These are phyloP conservation scores for Ganoderma multipileum DNA, from an alignment of 1,284 basidiomycete species.

Conservation along the genomic window DNA sequence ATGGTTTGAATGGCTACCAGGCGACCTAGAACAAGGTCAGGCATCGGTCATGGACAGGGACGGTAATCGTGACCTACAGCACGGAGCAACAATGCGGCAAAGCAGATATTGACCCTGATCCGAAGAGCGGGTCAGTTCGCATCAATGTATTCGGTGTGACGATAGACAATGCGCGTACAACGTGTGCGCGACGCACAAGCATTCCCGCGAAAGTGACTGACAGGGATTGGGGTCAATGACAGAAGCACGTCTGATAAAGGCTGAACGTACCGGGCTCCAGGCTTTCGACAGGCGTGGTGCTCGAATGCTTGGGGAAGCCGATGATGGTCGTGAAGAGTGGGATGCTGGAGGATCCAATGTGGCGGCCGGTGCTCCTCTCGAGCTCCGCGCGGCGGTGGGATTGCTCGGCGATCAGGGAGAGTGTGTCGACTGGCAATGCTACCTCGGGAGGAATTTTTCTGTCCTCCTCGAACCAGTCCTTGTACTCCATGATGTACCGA, in stretches of 20 bases:
- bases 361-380: background rate
- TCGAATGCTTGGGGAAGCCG: conserved; percentile 28
- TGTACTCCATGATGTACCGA: conserved; percentile 17
- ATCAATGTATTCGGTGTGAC: background rate
- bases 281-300: conserved; percentile 14
- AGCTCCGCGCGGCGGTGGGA: conserved; percentile 16
- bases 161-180: conserved; percentile 8
- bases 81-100: conserved; percentile 30
- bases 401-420: conserved; percentile 16
- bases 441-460: conserved; percentile 18
- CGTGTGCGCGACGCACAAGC: conserved; percentile 18
- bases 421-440: conserved; percentile 14
- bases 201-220: conserved; percentile 24
- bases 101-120: conserved; percentile 30
- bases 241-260: background rate
- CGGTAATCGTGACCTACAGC: conserved; percentile 14
- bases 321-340: conserved; percentile 23
- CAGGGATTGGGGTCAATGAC: background rate
- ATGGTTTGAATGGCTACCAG: conserved; percentile 28
- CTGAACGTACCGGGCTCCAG: conserved; percentile 17
- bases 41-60: background rate
- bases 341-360: conserved; percentile 5
- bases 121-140: too few relatives aligned
- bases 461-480: conserved; percentile 27
- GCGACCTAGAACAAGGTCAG: conserved; percentile 14